Evolutionary conservation across 2,329 filamentous ascomycete genomes (phyloP).

Genomic region (Penicillium sp.): DNA sequence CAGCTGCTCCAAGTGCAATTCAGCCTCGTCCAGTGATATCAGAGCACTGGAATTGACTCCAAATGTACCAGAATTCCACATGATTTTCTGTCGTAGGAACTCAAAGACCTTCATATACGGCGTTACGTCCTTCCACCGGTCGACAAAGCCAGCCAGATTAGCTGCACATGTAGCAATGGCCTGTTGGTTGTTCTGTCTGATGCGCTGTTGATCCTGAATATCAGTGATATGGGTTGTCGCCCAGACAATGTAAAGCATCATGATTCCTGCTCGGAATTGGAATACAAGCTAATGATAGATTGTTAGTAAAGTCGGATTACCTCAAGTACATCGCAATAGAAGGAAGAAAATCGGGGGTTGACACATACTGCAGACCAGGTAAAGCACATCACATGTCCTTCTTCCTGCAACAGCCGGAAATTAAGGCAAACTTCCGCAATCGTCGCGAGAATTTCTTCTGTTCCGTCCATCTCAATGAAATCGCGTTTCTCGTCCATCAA

Average conservation of each 20-base stretch:
- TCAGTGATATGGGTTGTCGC: slow-evolving; percentile 14
- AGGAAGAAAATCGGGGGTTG: background rate
- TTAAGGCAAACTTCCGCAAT: slow-evolving; percentile 29
- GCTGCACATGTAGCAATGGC: slow-evolving; percentile 23
- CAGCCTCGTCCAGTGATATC: slow-evolving; percentile 15
- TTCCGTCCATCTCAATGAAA: slow-evolving; percentile 25
- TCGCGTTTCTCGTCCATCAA: slow-evolving; percentile 28
- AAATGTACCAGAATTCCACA: background rate
- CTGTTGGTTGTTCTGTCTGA: slow-evolving; percentile 18
- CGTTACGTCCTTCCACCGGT: slow-evolving; percentile 26
- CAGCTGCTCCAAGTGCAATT: slow-evolving; percentile 20
- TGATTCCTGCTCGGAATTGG: slow-evolving; percentile 29
- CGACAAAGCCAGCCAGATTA: slow-evolving; percentile 24
- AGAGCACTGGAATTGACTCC: background rate
- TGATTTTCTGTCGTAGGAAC: slow-evolving; percentile 20
- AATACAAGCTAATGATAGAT: slow-evolving; percentile 25
- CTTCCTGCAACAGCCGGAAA: slow-evolving; percentile 28
- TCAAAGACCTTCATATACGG: slow-evolving; percentile 25
- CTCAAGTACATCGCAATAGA: background rate
- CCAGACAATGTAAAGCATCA: slow-evolving; percentile 31
- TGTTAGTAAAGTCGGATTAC: background rate
- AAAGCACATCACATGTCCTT: slow-evolving; percentile 32
- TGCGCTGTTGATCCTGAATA: background rate
- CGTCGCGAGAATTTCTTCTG: slow-evolving; percentile 26
- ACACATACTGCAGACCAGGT: slow-evolving; percentile 32